A percentile compares a stretch with the other conserved stretches of the same genome.
Conservation (phyloP, 2,329 filamentous ascomycete species). For the Magnaporthiopsis rhizophila region DNA sequence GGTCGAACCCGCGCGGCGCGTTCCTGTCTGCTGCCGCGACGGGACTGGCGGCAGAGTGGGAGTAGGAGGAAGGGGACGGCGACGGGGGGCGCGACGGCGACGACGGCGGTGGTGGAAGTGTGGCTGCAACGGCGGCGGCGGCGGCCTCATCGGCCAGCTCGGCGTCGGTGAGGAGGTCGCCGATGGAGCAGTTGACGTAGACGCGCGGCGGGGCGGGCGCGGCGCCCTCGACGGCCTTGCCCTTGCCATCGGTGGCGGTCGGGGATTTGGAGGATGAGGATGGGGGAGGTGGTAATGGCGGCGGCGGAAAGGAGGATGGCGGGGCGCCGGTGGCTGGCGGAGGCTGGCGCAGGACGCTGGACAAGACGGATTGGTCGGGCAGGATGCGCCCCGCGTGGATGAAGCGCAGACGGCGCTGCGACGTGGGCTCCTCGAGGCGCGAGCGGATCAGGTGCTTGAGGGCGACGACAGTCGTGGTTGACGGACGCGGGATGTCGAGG, state of each 20-base stretch:
- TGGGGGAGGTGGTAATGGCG: conserved; percentile 10
- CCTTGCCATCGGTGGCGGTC: no score
- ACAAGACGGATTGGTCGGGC: conserved; percentile 62
- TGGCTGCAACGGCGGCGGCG: conserved; percentile 35
- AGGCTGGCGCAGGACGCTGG: conserved; percentile 56
- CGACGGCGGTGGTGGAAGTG: neutral
- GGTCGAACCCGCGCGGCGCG: conserved; percentile 74
- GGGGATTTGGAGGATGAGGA: no score
- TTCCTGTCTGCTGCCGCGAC: neutral
- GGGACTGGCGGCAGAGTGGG: neutral
- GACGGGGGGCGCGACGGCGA: conserved; percentile 15
- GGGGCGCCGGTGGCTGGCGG: conserved; percentile 34
- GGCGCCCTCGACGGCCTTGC: conserved; percentile 54
- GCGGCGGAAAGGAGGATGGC: conserved; percentile 12
- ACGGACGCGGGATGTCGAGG: conserved; percentile 63
- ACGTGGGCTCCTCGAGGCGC: conserved; percentile 54
- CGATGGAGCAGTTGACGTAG: conserved; percentile 92
- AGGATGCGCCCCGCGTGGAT: conserved; percentile 87
- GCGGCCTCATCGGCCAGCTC: conserved; percentile 56
- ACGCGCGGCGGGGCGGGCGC: conserved; percentile 45
- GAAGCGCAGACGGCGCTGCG: conserved; percentile 65
- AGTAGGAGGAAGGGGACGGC: conserved; percentile 14
- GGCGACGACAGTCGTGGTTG: conserved; percentile 62
- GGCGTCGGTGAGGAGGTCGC: conserved; percentile 57
- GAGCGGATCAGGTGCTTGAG: conserved; percentile 77